Percentiles rank a stretch among this genome's conserved stretches.
These are phyloP conservation scores for Chloris gayana DNA, from an alignment of 176 grass and related monocot species.

Conservation along the genomic window DNA sequence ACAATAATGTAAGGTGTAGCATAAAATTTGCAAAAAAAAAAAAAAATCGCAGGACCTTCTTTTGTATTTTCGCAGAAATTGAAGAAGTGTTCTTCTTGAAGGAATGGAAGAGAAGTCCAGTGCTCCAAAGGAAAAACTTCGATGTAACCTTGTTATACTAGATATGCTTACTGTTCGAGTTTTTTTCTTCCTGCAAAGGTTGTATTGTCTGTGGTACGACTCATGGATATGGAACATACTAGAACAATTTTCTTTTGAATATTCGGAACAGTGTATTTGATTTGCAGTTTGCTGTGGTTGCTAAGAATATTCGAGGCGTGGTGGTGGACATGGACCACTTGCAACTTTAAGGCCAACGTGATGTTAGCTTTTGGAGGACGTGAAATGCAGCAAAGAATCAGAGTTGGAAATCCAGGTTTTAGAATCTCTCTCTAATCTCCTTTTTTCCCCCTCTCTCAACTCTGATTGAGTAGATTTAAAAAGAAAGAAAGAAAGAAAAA, in stretches of 20 bases:
- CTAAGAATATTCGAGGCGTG: background rate
- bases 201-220: no score
- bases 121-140: background rate
- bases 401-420: constrained; percentile 2
- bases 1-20: no score
- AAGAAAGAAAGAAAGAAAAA: no score
- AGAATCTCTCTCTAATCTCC: background rate
- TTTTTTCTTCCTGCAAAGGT: no score
- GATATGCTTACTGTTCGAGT: no score
- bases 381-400: background rate
- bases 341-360: background rate
- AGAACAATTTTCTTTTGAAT: background rate
- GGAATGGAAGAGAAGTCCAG: background rate
- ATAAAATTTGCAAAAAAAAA: no score
- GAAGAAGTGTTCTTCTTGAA: no score
- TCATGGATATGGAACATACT: background rate
- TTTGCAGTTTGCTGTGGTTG: background rate
- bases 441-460: background rate
- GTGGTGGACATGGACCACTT: background rate
- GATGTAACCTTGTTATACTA: no score
- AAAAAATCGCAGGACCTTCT: background rate
- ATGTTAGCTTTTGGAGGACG: background rate
- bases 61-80: background rate
- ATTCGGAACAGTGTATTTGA: background rate
- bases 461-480: no score